phyloP scores from a whole-genome alignment of 257 asterid species.

The Nicotiana knightiana region DNA sequence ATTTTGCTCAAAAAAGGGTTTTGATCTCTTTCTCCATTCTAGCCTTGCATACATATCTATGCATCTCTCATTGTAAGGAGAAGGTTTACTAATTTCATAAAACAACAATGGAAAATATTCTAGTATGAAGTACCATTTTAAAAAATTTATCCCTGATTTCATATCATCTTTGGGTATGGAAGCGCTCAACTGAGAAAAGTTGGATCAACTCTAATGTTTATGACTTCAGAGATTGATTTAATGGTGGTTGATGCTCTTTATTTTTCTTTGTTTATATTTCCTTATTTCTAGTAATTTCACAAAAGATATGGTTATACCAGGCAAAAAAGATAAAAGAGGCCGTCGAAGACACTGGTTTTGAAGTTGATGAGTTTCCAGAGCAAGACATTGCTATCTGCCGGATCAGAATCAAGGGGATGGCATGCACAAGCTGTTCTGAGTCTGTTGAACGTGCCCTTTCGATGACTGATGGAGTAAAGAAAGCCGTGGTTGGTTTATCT shows the following conservation, averaged over 20 bases:
- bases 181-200: not conserved
- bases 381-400: conserved; percentile 85
- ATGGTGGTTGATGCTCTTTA: not conserved
- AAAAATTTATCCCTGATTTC: not conserved
- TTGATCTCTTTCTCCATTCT: not conserved
- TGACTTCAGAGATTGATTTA: not conserved
- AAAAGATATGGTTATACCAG: conserved; percentile 28
- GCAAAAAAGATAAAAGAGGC: conserved; percentile 74
- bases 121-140: not conserved
- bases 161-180: not conserved
- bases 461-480: conserved; percentile 82
- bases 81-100: not conserved
- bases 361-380: conserved; percentile 83
- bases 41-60: not conserved
- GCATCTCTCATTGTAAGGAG: not conserved
- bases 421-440: conserved; percentile 99
- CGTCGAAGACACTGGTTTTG: conserved; percentile 90
- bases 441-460: conserved; percentile 81
- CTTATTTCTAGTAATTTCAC: not conserved
- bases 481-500: conserved; percentile 96
- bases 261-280: conserved; percentile 2
- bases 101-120: not conserved
- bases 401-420: conserved; percentile 89
- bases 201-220: not conserved
- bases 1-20: not conserved